Base-by-base conservation (phyloP, 2,329 filamentous ascomycete genomes). In the Penicillium frequentans region DNA sequence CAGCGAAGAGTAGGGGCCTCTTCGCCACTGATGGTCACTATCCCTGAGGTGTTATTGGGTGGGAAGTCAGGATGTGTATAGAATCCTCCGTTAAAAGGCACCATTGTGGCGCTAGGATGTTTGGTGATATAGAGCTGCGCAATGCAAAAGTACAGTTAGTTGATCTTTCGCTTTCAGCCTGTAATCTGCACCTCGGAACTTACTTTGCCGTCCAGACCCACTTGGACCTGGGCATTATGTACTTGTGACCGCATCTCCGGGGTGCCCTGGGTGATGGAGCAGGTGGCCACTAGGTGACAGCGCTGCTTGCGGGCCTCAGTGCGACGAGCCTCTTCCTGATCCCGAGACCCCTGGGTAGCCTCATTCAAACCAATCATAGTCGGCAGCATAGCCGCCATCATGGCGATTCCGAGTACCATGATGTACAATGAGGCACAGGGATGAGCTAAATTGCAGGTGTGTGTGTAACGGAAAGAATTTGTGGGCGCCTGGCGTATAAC, bases 291-390 rank as follows among this genome's bases (percentile, higher is more conserved):
- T 24, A 68, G 53, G 42, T 68, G 60, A 35, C 54, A 57, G 43
- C 64, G 64, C 52, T 66, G 62, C 46, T 62, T 66, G 55, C 64
- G 62, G 26, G 52, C 52, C 23, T 55, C 37, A 23, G 58, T 59
- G 29, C 57, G 52, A 27, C 64, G 60, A n/a, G 54, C 57, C 19
- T 65, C 63, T 39, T 68, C 64, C 13, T 62, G 57, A 31, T 68
- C 59, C 5, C 65, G 59, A 21, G 54, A 62, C 31, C 57, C 49
- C 29, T 67, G 59, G 14, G 62, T 64, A 10, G 64, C 64, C 53
- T 68, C 60, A 50, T 68, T 68, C 9, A 68, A 45, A 5, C 65
- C 64, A 43, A 67, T 63, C 58, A 68, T 68, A 23, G 65, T 68
- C 33, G 66, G 66, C 39, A 67, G 23, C 65, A 68, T 67, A 9